phyloP scores from a whole-genome alignment of 495 filamentous ascomycete genomes.

The Copromyces sp. region DNA sequence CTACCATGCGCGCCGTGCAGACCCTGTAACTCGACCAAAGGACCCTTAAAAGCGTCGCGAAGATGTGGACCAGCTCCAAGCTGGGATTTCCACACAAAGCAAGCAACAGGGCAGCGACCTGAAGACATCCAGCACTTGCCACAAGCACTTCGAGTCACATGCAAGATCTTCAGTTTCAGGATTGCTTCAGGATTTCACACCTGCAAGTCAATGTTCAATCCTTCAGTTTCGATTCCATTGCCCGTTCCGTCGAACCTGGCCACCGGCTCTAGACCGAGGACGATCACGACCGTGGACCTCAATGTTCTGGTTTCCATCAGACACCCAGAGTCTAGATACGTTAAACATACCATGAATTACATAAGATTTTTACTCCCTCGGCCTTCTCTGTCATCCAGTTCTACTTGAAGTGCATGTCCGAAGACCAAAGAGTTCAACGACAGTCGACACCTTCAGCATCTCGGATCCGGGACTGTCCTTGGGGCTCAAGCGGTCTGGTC shows the following conservation, averaged over 20 bases:
- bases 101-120: not conserved
- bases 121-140: not conserved
- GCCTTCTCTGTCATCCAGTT: not conserved
- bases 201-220: not conserved
- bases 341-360: not conserved
- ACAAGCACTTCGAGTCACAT: not conserved
- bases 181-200: conserved; percentile 21
- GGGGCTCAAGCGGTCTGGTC: not conserved
- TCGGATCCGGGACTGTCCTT: not conserved
- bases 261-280: not conserved
- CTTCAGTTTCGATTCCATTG: not conserved
- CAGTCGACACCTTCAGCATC: not conserved
- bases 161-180: conserved; percentile 19
- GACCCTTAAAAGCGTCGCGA: not conserved
- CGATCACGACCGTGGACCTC: not conserved
- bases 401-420: not conserved
- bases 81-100: conserved; percentile 8
- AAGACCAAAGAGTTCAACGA: not conserved
- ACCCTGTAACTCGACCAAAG: not conserved
- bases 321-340: not conserved
- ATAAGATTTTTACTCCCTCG: not conserved
- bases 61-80: conserved; percentile 15
- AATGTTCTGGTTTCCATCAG: not conserved
- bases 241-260: not conserved
- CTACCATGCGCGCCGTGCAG: not conserved